Percentiles rank a stretch among this genome's conserved stretches.
Conservation (phyloP, 805 yeast species). For the Ogataea populi-albae region DNA sequence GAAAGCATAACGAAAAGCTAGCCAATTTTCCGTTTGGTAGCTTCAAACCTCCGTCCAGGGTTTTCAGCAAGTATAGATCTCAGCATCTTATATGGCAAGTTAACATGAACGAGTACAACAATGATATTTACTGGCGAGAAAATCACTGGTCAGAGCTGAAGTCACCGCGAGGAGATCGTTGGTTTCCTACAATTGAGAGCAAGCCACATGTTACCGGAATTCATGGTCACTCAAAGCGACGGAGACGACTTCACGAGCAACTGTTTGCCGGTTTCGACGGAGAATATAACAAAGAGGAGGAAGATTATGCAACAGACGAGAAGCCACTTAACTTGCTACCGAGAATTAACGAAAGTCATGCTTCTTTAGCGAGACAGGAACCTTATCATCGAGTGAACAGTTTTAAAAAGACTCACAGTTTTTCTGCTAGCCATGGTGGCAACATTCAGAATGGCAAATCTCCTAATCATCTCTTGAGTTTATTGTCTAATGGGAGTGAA, state of each 20-base stretch:
- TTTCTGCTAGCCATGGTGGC: conserved; percentile 7
- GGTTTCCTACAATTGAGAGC: conserved; percentile 43
- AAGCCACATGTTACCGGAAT: not conserved
- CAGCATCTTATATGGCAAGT: conserved; percentile 60
- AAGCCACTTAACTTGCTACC: conserved; percentile 21
- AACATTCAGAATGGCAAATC: conserved; percentile 11
- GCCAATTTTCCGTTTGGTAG: conserved; percentile 43
- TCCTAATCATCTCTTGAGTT: conserved; percentile 3
- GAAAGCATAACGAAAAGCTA: conserved; percentile 47
- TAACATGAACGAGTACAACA: conserved; percentile 53
- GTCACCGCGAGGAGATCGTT: conserved; percentile 43
- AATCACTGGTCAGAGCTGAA: conserved; percentile 51
- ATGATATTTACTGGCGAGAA: conserved; percentile 59
- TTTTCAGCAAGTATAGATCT: conserved; percentile 48
- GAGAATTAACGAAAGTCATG: conserved; percentile 24
- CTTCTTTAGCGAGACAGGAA: conserved; percentile 26
- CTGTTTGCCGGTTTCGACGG: conserved; percentile 29
- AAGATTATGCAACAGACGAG: conserved; percentile 14
- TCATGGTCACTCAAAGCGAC: conserved; percentile 3
- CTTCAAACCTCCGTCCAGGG: conserved; percentile 63
- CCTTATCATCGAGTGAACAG: conserved; percentile 24
- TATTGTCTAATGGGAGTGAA: conserved; percentile 11
- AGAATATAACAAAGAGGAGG: conserved; percentile 23
- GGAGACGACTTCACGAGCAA: conserved; percentile 23
- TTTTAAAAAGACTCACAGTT: conserved; percentile 15